Conservation (phyloP, 768 basidiomycete species). For the Guyanaporus albipodus region DNA sequence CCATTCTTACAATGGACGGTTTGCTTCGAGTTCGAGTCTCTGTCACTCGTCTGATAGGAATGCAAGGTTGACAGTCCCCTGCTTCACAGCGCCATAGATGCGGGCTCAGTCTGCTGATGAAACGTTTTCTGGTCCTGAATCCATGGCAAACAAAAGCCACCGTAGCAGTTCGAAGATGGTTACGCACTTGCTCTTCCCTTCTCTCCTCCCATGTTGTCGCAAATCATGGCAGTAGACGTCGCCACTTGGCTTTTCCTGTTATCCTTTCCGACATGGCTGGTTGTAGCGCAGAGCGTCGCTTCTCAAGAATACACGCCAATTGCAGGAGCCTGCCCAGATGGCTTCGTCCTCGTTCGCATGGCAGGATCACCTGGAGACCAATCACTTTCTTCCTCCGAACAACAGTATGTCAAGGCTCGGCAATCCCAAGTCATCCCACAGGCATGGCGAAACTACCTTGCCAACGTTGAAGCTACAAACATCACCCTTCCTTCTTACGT, state of each 20-base stretch:
- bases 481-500: conserved; percentile 34
- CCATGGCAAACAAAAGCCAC: no score
- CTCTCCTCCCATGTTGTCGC: neutral
- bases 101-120: no score
- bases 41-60: no score
- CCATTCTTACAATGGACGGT: no score
- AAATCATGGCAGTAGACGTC: neutral
- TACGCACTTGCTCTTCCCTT: neutral
- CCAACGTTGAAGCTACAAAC: conserved; percentile 32
- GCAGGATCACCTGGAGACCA: conserved; percentile 27
- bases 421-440: conserved; percentile 33
- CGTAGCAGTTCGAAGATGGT: no score
- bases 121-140: no score
- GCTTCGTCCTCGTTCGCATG: conserved; percentile 30
- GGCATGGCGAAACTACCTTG: conserved; percentile 40
- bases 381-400: conserved; percentile 35
- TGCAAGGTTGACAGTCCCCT: no score
- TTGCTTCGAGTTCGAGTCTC: no score
- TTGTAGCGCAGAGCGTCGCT: conserved; percentile 21
- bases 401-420: conserved; percentile 34
- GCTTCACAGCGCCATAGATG: no score
- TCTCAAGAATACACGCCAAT: conserved; percentile 26
- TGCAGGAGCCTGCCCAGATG: conserved; percentile 16
- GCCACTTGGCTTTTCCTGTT: conserved; percentile 13
- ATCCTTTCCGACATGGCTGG: conserved; percentile 2